Evolutionary conservation across 257 asterid genomes (phyloP), one percentile per base, ranked within the genome.

Genomic region (Solanum piurae): DNA sequence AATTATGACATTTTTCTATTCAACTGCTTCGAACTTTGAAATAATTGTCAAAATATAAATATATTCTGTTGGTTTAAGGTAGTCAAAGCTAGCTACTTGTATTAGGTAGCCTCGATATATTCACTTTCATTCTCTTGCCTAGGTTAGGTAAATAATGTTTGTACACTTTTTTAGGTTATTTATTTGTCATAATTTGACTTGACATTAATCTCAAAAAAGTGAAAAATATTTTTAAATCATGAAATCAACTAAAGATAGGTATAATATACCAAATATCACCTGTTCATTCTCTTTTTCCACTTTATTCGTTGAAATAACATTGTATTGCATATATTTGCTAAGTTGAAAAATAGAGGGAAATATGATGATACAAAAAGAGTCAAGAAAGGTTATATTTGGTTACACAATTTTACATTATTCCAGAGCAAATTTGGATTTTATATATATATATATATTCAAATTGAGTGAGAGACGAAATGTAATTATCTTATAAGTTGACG

Each of bases 81-180:
- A 46, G 68, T 80, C 85, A 46, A 46, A 29, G 3, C 68, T 7
- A 27, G 13, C n/a, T 44, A 27, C 23, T 40, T 25, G 38, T 25
- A 79, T 79, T 79, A 46, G 85, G 85, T 80, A 46, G 27, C 40
- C 64, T 80, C 27, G 68, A 27, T 44, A 25, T 25, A 29, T 16
- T 46, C 68, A 46, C 42, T 46, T 46, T 46, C 85, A 80, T 80
- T 80, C 85, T 46, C 68, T 37, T 73, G 46, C 4, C 49, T 80
- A 14, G 42, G 38, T 46, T 80, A 14, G 85, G 85, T 29, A 49
- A 80, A 16, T 5, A 25, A 25, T 40, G n/a, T n/a, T 7, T 9
- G 33, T 42, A 12, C 14, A n/a, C 25, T 20, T 7, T 40, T 11
- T 18, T 0, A 0, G 1, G 1, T 4, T 14, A 25, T 42, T 14